Evolutionary conservation across 495 filamentous ascomycete species (phyloP), one percentile per base, ranked within the genome.

Genomic region (Daldinia decipiens): DNA sequence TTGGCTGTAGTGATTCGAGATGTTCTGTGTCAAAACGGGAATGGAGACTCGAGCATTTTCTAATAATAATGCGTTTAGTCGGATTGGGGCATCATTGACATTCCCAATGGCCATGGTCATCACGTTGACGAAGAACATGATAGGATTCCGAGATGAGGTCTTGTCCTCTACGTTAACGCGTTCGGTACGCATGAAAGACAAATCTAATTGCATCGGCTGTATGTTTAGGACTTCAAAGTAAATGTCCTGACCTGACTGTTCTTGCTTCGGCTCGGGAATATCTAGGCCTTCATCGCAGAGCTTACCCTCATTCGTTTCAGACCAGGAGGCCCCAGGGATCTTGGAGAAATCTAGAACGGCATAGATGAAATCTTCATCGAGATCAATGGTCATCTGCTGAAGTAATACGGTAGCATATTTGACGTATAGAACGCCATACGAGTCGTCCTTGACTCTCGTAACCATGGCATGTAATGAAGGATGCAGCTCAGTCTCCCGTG

Each of bases 91-190:
- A 79, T 99, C 95, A 74, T 98, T 99, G 83, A 99, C 90, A 74
- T 99, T 99, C 58, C 95, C 95, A 73, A 99, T 93, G 11, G 95
- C 97, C 95, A 99, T 99, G 19, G 95, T 98, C 85, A 99, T 89
- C 72, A 97, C 92, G 77, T 99, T 97, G 78, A 99, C 88, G 76
- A 97, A 91, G 83, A 98, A 98, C 94, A 98, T 97, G 80, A 99
- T 81, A 1, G 95, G 95, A 71, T 97, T 98, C 5, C 88, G 89
- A 1, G 93, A 93, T 21, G 93, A 91, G 1, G 91, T 92, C 72
- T 92, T 93, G 78, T 98, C 95, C 75, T 99, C 96, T 17, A 90
- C 94, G 72, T 99, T 99, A 78, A 99, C 92, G 29, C 93, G 88
- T 79, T 99, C 95, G 4, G 95, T 99, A 19, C 95, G 92, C 76